Conservation (phyloP, 2,329 filamentous ascomycete species). For the Paecilomyces sp. region DNA sequence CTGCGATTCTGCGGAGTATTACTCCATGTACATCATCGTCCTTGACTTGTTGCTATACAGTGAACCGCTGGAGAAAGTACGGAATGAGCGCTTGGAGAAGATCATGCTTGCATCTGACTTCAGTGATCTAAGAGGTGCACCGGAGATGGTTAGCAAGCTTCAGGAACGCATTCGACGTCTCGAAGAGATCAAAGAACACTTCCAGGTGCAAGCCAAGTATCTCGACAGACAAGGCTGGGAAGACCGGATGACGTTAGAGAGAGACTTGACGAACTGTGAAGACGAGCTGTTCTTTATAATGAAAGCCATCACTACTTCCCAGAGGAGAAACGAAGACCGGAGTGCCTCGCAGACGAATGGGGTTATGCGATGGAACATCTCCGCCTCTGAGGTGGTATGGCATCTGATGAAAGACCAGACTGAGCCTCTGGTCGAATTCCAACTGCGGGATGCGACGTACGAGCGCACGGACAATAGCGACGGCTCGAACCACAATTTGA, state of each 20-base stretch:
- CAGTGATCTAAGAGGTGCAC: slow-evolving; percentile 87
- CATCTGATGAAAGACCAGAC: slow-evolving; percentile 83
- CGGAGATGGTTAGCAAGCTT: slow-evolving; percentile 82
- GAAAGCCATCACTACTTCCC: slow-evolving; percentile 97
- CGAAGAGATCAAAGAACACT: slow-evolving; percentile 92
- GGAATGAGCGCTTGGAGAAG: slow-evolving; percentile 89
- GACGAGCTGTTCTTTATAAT: slow-evolving; percentile 99
- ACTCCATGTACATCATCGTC: slow-evolving; percentile 96
- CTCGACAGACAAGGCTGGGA: slow-evolving; percentile 88
- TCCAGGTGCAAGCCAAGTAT: slow-evolving; percentile 83
- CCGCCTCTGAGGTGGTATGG: slow-evolving; percentile 95
- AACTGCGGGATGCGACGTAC: slow-evolving; percentile 84
- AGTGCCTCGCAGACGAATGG: slow-evolving; percentile 64
- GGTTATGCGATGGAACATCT: slow-evolving; percentile 83
- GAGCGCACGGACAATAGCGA: slow-evolving; percentile 96
- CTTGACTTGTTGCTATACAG: slow-evolving; percentile 92
- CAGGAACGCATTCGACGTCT: slow-evolving; percentile 90
- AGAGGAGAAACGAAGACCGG: slow-evolving; percentile 72
- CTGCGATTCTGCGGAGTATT: slow-evolving; percentile 96
- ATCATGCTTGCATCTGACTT: slow-evolving; percentile 99
- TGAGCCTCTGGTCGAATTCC: slow-evolving; percentile 85
- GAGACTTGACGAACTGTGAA: slow-evolving; percentile 80
- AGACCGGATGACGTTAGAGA: slow-evolving; percentile 80
- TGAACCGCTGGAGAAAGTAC: slow-evolving; percentile 94
- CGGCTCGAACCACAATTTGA: slow-evolving; percentile 87